Base-by-base conservation (phyloP, 768 basidiomycete species). In the Lentinula lateritia region DNA sequence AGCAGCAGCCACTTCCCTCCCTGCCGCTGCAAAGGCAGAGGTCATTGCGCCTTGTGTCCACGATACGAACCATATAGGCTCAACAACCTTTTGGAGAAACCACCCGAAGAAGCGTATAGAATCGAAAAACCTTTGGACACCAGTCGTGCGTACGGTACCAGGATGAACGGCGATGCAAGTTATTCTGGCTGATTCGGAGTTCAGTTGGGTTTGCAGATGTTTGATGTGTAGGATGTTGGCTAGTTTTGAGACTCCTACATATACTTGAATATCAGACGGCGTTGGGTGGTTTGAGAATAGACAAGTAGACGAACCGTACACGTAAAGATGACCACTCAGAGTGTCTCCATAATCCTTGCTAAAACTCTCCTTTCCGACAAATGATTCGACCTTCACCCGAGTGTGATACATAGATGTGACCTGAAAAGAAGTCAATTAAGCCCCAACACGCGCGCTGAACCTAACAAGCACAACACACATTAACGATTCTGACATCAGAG, bases 401-500 rank as follows among this genome's bases (percentile, higher is more conserved):
- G n/a, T 15, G 39, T 67, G 66, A 12, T 23, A 39, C n/a, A 32
- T 32, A 4, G 66, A 67, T 13, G 56, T 7, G n/a, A 67, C 55
- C 66, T 67, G 35, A 0, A 53, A 28, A n/a, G 6, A 18, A 10
- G n/a, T 6, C 12, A n/a, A 8, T 45, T 4, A 12, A 7, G 5
- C 18, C 20, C 5, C 12, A 9, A 15, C 10, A 42, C 7, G n/a
- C 6, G 12, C 41, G 28, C 28, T 28, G 28, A 28, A 15, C 16
- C 7, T 7, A 36, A 13, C 20, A 15, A 18, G 39, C 38, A 20
- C 12, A 28, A 36, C 81, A 45, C 62, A 87, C 86, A 59, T 82
- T 79, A 9, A 88, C 76, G 13, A 89, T 76, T 16, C 87, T 81
- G 52, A 87, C 86, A 62, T 89, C 88, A 0, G 83, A 76, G 23